A percentile compares a stretch with the other conserved stretches of the same genome.
Conservation (phyloP, 352 stramenopile species). For the Phytophthora aleatoria region DNA sequence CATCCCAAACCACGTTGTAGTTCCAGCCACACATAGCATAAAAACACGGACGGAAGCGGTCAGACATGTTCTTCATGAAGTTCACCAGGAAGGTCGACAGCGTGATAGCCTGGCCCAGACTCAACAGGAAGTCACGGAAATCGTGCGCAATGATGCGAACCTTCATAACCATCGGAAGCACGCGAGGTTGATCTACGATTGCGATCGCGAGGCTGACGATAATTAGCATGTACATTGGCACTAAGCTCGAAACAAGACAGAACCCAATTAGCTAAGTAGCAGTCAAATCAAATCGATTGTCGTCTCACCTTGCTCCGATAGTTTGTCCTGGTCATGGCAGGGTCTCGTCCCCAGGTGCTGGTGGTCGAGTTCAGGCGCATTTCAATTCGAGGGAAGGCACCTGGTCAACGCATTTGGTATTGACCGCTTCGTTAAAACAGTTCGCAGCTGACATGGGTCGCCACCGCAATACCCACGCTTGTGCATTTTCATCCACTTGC, state of each 20-base stretch:
- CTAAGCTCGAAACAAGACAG: constrained; percentile 16
- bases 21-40: constrained; percentile 82
- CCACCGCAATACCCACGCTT: constrained; percentile 16
- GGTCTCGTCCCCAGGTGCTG: constrained; percentile 55
- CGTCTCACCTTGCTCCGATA: constrained; percentile 46
- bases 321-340: constrained; percentile 49
- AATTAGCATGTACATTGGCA: constrained; percentile 56
- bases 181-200: constrained; percentile 49
- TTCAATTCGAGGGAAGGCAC: constrained; percentile 48
- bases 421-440: constrained; percentile 1
- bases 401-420: constrained; percentile 20
- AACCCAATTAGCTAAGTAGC: neutral
- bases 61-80: constrained; percentile 72
- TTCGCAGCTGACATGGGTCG: neutral
- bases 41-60: constrained; percentile 75
- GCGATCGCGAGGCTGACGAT: constrained; percentile 42
- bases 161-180: constrained; percentile 52
- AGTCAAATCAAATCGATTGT: neutral
- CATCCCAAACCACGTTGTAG: constrained; percentile 68
- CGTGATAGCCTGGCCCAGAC: constrained; percentile 52
- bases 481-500: constrained; percentile 27
- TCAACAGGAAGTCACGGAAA: constrained; percentile 76
- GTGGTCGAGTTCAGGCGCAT: constrained; percentile 45
- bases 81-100: constrained; percentile 66
- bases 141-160: constrained; percentile 62